phyloP scores from a whole-genome alignment of 1,284 basidiomycete genomes.

The Rhodofomes roseus region DNA sequence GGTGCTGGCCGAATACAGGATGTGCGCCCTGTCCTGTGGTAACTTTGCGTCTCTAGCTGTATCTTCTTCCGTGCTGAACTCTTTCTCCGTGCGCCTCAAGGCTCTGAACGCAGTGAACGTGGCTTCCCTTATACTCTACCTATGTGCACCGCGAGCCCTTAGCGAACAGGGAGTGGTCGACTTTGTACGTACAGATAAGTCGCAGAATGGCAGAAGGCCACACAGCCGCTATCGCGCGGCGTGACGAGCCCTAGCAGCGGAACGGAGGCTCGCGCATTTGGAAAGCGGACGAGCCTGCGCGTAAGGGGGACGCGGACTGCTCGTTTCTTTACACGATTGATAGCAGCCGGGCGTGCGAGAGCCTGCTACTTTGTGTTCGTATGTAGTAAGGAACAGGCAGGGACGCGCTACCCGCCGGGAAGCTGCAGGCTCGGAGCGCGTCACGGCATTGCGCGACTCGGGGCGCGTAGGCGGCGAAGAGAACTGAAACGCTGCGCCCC shows the following conservation, averaged over 20 bases:
- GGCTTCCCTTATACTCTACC: not conserved
- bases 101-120: not conserved
- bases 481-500: not conserved
- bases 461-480: not conserved
- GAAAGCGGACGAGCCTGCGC: not conserved
- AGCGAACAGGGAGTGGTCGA: not conserved
- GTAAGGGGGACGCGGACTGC: not conserved
- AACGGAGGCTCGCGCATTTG: not conserved
- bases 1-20: not conserved
- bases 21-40: not conserved
- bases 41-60: not conserved
- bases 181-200: conserved; percentile 3
- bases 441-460: not conserved
- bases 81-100: not conserved
- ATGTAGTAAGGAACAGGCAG: not conserved
- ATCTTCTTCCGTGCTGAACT: not conserved
- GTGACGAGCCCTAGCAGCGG: not conserved
- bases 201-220: not conserved
- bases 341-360: not conserved
- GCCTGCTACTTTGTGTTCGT: too few relatives aligned
- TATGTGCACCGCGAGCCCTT: not conserved
- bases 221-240: not conserved
- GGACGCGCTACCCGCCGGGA: not conserved
- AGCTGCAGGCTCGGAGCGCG: too few relatives aligned
- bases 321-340: not conserved